These are phyloP conservation scores for Ilex paraguariensis DNA, from an alignment of 305 asterid genomes.

Conservation along the genomic window DNA sequence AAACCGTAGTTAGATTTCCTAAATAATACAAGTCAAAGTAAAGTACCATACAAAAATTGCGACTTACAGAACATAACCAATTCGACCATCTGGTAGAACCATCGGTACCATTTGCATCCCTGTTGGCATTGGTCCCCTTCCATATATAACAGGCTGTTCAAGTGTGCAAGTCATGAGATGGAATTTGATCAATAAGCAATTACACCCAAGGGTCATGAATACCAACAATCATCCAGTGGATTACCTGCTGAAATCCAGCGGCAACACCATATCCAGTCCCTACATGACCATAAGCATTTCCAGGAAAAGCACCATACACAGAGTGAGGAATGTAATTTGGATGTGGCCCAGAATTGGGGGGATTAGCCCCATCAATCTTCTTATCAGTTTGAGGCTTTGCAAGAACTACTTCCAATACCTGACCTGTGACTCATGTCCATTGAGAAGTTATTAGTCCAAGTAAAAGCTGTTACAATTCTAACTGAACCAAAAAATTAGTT, in stretches of 20 bases:
- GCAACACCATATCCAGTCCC: conserved; percentile 58
- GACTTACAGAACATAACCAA: conserved; percentile 95
- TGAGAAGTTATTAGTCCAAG: too few relatives aligned
- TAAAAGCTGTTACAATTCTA: too few relatives aligned
- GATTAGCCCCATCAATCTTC: conserved; percentile 58
- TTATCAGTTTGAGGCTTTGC: conserved; percentile 93
- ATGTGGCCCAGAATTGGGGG: conserved; percentile 44
- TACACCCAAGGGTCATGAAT: background rate
- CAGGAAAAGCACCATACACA: conserved; percentile 71
- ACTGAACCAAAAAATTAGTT: background rate
- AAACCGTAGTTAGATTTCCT: background rate
- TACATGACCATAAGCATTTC: conserved; percentile 64
- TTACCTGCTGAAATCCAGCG: conserved; percentile 82
- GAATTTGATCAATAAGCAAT: conserved; percentile 4
- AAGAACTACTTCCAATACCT: conserved; percentile 73
- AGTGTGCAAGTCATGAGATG: background rate
- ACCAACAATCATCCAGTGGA: conserved; percentile 1
- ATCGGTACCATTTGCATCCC: conserved; percentile 99
- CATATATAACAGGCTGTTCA: conserved; percentile 88
- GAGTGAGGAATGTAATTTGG: conserved; percentile 77
- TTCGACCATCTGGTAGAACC: conserved; percentile 95
- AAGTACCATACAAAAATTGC: conserved; percentile 8
- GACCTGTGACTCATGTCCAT: conserved; percentile 46
- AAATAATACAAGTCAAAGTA: background rate
- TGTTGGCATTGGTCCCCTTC: conserved; percentile 93